These are phyloP conservation scores for Debaryomyces tyrocola DNA, from an alignment of 805 yeast genomes.

Conservation along the genomic window DNA sequence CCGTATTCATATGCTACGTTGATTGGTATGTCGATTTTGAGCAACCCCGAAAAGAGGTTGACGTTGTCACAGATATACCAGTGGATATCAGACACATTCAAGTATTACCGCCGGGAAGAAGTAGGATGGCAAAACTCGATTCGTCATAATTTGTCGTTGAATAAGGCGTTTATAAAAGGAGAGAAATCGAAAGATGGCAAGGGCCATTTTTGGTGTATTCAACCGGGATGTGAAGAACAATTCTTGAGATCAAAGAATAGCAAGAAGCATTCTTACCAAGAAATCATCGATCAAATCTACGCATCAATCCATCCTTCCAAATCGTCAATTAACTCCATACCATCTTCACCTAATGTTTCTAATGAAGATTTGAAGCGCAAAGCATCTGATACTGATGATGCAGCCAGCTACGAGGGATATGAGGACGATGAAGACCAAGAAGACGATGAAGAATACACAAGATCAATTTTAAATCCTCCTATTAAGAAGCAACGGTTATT, in stretches of 20 bases:
- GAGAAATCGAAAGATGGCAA: slow-evolving; percentile 89
- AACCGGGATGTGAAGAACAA: slow-evolving; percentile 76
- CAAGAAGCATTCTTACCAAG: slow-evolving; percentile 44
- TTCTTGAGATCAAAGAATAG: slow-evolving; percentile 65
- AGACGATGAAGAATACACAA: slow-evolving; percentile 15
- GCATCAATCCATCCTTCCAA: slow-evolving; percentile 6
- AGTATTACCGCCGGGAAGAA: slow-evolving; percentile 78
- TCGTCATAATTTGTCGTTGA: slow-evolving; percentile 88
- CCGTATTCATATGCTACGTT: slow-evolving; percentile 92
- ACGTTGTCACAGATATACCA: slow-evolving; percentile 70
- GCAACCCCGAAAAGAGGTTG: slow-evolving; percentile 56
- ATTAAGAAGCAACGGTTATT: slow-evolving; percentile 13
- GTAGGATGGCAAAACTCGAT: slow-evolving; percentile 98
- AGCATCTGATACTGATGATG: slow-evolving; percentile 11
- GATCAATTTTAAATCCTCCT: slow-evolving; percentile 11
- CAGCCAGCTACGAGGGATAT: slow-evolving; percentile 6
- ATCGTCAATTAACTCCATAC: slow-evolving; percentile 23
- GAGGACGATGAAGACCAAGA: slow-evolving; percentile 14
- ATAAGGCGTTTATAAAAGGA: slow-evolving; percentile 88
- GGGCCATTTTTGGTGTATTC: slow-evolving; percentile 92
- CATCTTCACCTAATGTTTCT: slow-evolving; percentile 30
- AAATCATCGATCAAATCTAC: slow-evolving; percentile 42
- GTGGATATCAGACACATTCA: slow-evolving; percentile 89
- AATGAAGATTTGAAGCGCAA: slow-evolving; percentile 8
- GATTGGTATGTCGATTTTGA: slow-evolving; percentile 88